Base-by-base conservation (phyloP, 1,284 basidiomycete species). In the Dichomitus squalens region DNA sequence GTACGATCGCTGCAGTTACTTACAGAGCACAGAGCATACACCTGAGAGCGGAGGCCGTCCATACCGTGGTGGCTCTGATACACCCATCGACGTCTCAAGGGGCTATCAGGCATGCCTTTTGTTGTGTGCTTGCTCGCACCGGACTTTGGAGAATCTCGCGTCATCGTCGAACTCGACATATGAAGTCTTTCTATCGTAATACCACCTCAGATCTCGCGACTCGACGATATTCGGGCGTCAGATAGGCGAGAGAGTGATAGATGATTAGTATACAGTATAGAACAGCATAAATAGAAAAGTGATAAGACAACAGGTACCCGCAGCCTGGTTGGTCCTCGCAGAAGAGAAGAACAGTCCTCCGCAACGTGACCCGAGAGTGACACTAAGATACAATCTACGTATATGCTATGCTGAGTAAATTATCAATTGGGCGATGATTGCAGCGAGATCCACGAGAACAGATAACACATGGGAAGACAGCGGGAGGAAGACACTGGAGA, bases 301-400 rank as follows among this genome's bases (percentile, higher is more conserved):
- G 66, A 63, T 66, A 66, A 64, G 60, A 67, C 67, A 70, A 67
- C 66, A 64, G 55, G 57, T 61, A 63, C 58, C 59, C 62, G 61
- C 62, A 64, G 57, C 58, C 61, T 58, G 63, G 59, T 60, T 58
- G 63, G 59, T 60, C 60, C 54, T 57, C 58, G 59, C 59, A 34
- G 49, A 53, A 55, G 56, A 50, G 52, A 31, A 27, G 31, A 27
- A 49, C 14, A n/a, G 31, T 47, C 44, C 44, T 47, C 44, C 44
- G 44, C 44, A 47, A 47, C 29, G 44, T 29, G 44, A 47, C 29
- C 31, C 44, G 55, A 55, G 57, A 41, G 53, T 49, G 41, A 46
- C 63, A 68, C 66, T 70, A 69, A 55, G 68, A 71, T 80, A 81
- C 79, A 80, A 75, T 81, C 79, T 82, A 63, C 61, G 58, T 63